Evolutionary conservation across 148 eudicot species (phyloP).

Genomic region (Simmondsia chinensis): DNA sequence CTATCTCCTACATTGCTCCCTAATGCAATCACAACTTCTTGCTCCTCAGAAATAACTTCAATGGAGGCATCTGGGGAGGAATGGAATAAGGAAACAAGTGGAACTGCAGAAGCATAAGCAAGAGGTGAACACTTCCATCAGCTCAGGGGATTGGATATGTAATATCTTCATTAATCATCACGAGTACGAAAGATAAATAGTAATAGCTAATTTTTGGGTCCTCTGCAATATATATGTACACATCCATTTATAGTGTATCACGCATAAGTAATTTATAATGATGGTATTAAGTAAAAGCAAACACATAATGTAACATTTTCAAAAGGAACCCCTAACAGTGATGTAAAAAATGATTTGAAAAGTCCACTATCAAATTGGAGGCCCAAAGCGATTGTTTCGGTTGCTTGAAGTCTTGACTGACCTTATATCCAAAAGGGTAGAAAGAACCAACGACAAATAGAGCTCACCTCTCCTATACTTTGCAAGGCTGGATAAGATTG

Average conservation of each 20-base stretch:
- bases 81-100: slow-evolving; percentile 30
- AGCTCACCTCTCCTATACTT: slow-evolving; percentile 36
- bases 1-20: slow-evolving; percentile 93
- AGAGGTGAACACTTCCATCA: not conserved
- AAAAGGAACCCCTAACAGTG: no score
- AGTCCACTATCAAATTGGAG: not conserved
- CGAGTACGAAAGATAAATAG: no score
- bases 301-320: no score
- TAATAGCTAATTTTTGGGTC: no score
- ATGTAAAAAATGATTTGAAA: no score
- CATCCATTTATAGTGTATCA: no score
- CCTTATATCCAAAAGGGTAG: not conserved
- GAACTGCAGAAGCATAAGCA: slow-evolving; percentile 24
- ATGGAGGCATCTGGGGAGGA: slow-evolving; percentile 32
- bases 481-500: slow-evolving; percentile 10
- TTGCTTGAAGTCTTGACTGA: no score
- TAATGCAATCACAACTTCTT: slow-evolving; percentile 77
- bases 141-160: not conserved
- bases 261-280: no score
- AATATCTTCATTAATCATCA: not conserved
- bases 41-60: slow-evolving; percentile 59
- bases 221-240: no score
- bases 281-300: no score
- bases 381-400: no score
- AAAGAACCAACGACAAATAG: not conserved